These are phyloP conservation scores for Waltergamsia citrina DNA, from an alignment of 2,329 filamentous ascomycete species.

Conservation along the genomic window DNA sequence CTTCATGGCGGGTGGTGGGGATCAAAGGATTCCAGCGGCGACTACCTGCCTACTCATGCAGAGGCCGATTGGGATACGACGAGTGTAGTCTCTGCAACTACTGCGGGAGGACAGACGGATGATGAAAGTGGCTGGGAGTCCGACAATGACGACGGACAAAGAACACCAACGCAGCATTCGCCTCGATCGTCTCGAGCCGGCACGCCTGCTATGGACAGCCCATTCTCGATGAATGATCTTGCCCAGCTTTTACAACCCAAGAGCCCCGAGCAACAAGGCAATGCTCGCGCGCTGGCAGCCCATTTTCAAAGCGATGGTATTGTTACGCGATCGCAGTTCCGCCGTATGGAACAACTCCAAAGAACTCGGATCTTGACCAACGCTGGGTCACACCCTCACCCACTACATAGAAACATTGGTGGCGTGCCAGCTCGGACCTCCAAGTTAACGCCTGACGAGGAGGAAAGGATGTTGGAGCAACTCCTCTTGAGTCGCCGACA, in stretches of 20 bases:
- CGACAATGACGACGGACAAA: constrained; percentile 39
- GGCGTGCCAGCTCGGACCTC: background rate
- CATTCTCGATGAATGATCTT: constrained; percentile 59
- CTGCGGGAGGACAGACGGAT: constrained; percentile 6
- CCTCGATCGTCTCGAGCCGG: constrained; percentile 36
- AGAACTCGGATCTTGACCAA: constrained; percentile 51
- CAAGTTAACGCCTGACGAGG: constrained; percentile 42
- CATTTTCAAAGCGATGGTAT: constrained; percentile 64
- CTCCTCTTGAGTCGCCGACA: constrained; percentile 44
- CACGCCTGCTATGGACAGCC: constrained; percentile 51
- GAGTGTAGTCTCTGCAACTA: constrained; percentile 58
- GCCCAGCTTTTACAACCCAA: constrained; percentile 75
- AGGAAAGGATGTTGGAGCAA: constrained; percentile 51
- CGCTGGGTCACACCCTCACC: constrained; percentile 8
- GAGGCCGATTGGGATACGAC: constrained; percentile 64
- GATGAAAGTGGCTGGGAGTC: constrained; percentile 38
- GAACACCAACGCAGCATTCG: constrained; percentile 65
- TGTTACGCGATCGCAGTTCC: constrained; percentile 75
- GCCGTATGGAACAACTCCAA: constrained; percentile 56
- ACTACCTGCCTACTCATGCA: constrained; percentile 52
- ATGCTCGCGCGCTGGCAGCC: constrained; percentile 72
- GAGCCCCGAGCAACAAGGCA: constrained; percentile 66
- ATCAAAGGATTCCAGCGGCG: constrained; percentile 67
- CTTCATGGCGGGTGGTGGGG: constrained; percentile 78
- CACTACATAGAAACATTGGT: background rate